Evolutionary conservation across 2,329 filamentous ascomycete species (phyloP).

Genomic region (Colletotrichum chlorophyti): DNA sequence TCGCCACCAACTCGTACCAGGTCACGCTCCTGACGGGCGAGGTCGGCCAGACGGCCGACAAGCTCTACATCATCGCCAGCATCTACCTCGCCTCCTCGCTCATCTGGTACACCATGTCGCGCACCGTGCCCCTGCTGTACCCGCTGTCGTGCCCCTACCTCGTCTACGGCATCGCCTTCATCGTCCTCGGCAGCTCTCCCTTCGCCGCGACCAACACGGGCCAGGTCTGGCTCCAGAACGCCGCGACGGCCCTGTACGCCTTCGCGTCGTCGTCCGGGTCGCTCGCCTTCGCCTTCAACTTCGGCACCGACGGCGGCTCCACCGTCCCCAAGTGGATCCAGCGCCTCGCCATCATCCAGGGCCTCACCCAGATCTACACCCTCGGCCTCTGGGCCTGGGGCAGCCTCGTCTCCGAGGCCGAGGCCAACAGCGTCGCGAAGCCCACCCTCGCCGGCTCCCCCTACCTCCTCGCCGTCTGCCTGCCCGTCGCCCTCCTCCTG

Average conservation of each 20-base stretch:
- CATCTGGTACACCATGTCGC: slow-evolving; percentile 69
- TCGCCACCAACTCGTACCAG: slow-evolving; percentile 72
- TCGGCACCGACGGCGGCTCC: slow-evolving; percentile 67
- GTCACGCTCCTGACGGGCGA: slow-evolving; percentile 73
- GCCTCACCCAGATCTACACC: slow-evolving; percentile 71
- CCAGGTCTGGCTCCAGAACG: slow-evolving; percentile 60
- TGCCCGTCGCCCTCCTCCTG: slow-evolving; percentile 63
- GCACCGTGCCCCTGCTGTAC: slow-evolving; percentile 61
- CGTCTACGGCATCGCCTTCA: slow-evolving; percentile 68
- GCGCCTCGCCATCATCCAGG: slow-evolving; percentile 70
- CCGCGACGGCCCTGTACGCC: slow-evolving; percentile 67
- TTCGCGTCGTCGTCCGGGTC: slow-evolving; percentile 68
- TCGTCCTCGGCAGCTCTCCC: slow-evolving; percentile 66
- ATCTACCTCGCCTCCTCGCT: slow-evolving; percentile 65
- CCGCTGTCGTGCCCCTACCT: slow-evolving; percentile 66
- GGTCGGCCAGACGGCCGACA: slow-evolving; percentile 62
- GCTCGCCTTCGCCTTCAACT: slow-evolving; percentile 72
- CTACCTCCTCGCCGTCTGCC: slow-evolving; percentile 51
- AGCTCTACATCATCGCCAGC: slow-evolving; percentile 66
- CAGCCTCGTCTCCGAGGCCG: slow-evolving; percentile 22
- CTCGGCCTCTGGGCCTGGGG: slow-evolving; percentile 75
- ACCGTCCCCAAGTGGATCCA: slow-evolving; percentile 71
- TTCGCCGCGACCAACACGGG: slow-evolving; percentile 47
- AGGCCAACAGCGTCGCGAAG: slow-evolving; percentile 22
- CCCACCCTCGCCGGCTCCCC: slow-evolving; percentile 39